Evolutionary conservation across 345 rosid species (phyloP), one percentile per base, ranked within the genome.

Genomic region (Toxicodendron radicans): DNA sequence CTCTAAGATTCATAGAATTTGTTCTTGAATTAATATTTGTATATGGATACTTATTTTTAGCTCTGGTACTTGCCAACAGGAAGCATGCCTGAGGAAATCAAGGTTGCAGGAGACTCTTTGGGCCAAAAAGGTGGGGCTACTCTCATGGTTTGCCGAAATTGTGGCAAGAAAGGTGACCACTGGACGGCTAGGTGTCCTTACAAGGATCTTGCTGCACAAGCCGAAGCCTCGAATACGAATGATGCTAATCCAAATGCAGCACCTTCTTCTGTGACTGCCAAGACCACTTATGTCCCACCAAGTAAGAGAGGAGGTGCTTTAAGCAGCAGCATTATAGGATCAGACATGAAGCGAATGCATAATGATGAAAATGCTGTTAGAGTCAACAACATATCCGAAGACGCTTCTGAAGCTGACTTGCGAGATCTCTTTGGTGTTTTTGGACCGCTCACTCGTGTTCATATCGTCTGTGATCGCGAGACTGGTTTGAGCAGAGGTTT

Each of bases 181-280:
- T 89, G 90, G 94, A 88, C 94, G 4, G 76, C 91, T 0, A 79
- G 77, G 63, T 88, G 93, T 70, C 95, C 91, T 0, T 85, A 84
- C 79, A 87, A 87, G 84, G 87, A 90, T 79, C 90, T 85, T 46
- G 82, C 84, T 48, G 73, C 78, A 13, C 87, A 56, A 9, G 4
- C 79, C 0, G 88, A 85, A 66, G 64, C 69, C 63, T 54, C 78
- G 21, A 27, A 83, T 2, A 54, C 79, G 21, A 27, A 83, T 2
- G 92, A 90, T 61, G 54, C 78, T 20, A 72, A 80, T 7, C 43
- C 43, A 38, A 38, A 5, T 24, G 45, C 61, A 10, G 75, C 33
- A 43, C 0, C 77, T 43, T 70, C 77, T 21, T 59, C 80, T 43
- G 80, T 81, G 49, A 64, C 85, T 2, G 59, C 59, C 17, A 87